These are phyloP conservation scores for Raffaelea ambrosiae DNA, from an alignment of 2,329 filamentous ascomycete genomes.

Conservation along the genomic window DNA sequence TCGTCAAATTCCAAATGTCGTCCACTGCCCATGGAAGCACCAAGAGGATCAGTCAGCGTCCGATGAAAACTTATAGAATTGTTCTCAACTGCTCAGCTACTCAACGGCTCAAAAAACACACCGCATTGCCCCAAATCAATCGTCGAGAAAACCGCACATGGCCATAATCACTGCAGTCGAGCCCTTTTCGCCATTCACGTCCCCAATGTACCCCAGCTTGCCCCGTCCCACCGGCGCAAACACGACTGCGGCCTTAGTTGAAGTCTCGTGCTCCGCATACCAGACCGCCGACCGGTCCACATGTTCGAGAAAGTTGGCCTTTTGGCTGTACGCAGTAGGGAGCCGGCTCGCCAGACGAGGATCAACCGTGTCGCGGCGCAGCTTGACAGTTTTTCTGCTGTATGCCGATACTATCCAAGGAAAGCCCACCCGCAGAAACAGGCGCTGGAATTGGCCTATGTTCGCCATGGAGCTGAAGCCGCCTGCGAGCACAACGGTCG, in stretches of 20 bases:
- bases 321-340: slow-evolving; percentile 16
- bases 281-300: slow-evolving; percentile 14
- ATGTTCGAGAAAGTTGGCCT: slow-evolving; percentile 14
- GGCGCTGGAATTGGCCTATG: slow-evolving; percentile 14
- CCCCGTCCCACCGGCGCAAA: slow-evolving; percentile 17
- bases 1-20: too few species aligned
- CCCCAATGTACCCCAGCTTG: slow-evolving; percentile 20
- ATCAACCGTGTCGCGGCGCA: slow-evolving; percentile 10
- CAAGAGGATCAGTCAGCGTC: too few species aligned
- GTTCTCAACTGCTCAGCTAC: too few species aligned
- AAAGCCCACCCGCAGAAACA: slow-evolving; percentile 17
- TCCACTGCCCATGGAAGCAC: too few species aligned
- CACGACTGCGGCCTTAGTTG: slow-evolving; percentile 14
- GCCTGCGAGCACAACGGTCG: slow-evolving; percentile 14
- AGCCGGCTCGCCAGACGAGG: slow-evolving; percentile 11
- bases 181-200: slow-evolving; percentile 17
- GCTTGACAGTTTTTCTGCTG: slow-evolving; percentile 10
- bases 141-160: slow-evolving; percentile 18
- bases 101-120: too few species aligned
- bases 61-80: too few species aligned
- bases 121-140: too few species aligned
- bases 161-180: slow-evolving; percentile 16
- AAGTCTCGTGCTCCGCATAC: slow-evolving; percentile 12
- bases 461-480: slow-evolving; percentile 13
- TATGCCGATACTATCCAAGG: slow-evolving; percentile 16